Evolutionary conservation across 352 stramenopile genomes (phyloP).

Genomic region (Pythium rhizo-oryzae): DNA sequence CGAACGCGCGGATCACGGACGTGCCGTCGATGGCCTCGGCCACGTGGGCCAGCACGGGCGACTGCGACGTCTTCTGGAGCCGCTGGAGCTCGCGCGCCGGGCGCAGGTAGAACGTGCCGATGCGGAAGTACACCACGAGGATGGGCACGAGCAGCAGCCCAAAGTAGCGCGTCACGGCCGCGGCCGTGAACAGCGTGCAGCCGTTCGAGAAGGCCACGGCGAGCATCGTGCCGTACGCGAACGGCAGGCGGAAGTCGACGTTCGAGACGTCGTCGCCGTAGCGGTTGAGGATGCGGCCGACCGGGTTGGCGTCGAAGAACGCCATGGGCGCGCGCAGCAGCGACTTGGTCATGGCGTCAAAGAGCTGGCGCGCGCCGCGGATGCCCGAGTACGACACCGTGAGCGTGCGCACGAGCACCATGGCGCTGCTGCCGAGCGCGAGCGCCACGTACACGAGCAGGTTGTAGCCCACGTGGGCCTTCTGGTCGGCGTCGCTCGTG

Average conservation of each 20-base stretch:
- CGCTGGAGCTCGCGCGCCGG: slow-evolving; percentile 70
- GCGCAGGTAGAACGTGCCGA: slow-evolving; percentile 51
- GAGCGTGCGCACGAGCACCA: slow-evolving; percentile 63
- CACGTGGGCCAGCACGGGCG: slow-evolving; percentile 53
- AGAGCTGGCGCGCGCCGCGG: slow-evolving; percentile 65
- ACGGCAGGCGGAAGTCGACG: slow-evolving; percentile 89
- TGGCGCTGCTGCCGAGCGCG: slow-evolving; percentile 48
- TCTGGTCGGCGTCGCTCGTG: slow-evolving; percentile 71
- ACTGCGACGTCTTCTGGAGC: slow-evolving; percentile 58
- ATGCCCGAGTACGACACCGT: slow-evolving; percentile 61
- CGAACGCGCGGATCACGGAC: slow-evolving; percentile 70
- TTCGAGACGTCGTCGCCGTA: slow-evolving; percentile 93
- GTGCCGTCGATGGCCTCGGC: slow-evolving; percentile 58
- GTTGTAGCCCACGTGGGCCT: slow-evolving; percentile 75
- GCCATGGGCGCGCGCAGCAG: slow-evolving; percentile 90
- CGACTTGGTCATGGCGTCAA: slow-evolving; percentile 84
- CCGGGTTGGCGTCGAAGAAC: slow-evolving; percentile 94
- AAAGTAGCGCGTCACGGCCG: slow-evolving; percentile 78
- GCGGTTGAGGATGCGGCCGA: slow-evolving; percentile 89
- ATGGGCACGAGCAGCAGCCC: slow-evolving; percentile 87
- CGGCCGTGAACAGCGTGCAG: slow-evolving; percentile 83
- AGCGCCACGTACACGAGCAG: slow-evolving; percentile 65
- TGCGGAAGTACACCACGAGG: slow-evolving; percentile 79
- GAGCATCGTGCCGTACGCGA: slow-evolving; percentile 59
- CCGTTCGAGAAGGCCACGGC: slow-evolving; percentile 82